phyloP scores from a whole-genome alignment of 345 rosid species.

The Punica granatum region DNA sequence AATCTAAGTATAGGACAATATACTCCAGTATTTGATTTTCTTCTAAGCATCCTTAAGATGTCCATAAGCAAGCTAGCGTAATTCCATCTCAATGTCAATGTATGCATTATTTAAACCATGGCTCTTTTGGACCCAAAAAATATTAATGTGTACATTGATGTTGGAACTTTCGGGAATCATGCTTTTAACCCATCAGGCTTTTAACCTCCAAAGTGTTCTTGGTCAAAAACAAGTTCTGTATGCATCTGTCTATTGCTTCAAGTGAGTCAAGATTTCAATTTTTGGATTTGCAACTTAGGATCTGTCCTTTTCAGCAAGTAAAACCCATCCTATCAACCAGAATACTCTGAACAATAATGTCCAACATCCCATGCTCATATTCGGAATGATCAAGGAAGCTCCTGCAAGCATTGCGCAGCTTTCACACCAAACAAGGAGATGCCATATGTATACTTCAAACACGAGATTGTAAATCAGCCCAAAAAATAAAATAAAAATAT shows the following conservation, averaged over 20 bases:
- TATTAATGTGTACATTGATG: neutral
- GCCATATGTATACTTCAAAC: neutral
- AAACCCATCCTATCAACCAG: conserved; percentile 47
- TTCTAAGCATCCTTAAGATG: neutral
- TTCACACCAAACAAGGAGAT: neutral
- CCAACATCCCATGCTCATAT: conserved; percentile 81
- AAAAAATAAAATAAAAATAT: no score
- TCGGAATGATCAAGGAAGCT: conserved; percentile 90
- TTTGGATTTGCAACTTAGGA: neutral
- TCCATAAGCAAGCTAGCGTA: neutral
- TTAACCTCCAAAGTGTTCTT: neutral
- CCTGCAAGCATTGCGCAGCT: conserved; percentile 30
- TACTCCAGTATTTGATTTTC: neutral
- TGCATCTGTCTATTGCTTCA: neutral
- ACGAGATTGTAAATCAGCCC: neutral
- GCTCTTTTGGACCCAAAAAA: neutral
- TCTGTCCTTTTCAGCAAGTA: neutral
- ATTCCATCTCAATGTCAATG: neutral
- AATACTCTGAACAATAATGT: conserved; percentile 50
- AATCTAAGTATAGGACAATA: neutral
- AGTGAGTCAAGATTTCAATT: neutral
- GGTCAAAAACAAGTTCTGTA: neutral
- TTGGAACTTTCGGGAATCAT: neutral
- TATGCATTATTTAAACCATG: no score
- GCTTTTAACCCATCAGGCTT: neutral